Percentiles rank a stretch among this genome's conserved stretches.
Conservation (phyloP, 176 grass and related monocot species). For the Eragrostis curvula region DNA sequence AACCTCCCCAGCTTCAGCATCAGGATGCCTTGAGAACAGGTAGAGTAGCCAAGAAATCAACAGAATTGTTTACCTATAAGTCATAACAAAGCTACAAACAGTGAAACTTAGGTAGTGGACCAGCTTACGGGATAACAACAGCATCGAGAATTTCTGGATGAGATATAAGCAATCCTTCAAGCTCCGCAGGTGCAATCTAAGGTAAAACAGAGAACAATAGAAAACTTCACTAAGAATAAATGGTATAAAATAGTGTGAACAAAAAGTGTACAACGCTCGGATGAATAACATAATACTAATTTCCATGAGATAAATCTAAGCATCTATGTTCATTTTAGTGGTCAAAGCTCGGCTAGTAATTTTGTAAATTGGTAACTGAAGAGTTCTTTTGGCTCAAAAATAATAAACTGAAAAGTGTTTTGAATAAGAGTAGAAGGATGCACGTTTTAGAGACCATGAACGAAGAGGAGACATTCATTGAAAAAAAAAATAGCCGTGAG, state of each 20-base stretch:
- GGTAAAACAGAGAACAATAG: constrained; percentile 16
- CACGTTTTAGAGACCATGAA: too few relatives aligned
- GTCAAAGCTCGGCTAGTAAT: too few relatives aligned
- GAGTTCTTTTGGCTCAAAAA: too few relatives aligned
- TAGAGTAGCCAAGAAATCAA: constrained; percentile 4
- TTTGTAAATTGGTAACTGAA: too few relatives aligned
- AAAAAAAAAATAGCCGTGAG: too few relatives aligned
- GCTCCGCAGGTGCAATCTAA: constrained; percentile 90
- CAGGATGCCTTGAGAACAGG: constrained; percentile 65
- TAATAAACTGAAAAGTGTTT: too few relatives aligned
- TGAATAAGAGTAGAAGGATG: too few relatives aligned
- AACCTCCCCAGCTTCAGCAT: constrained; percentile 93
- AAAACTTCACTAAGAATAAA: background rate
- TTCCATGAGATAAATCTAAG: too few relatives aligned
- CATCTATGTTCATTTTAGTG: too few relatives aligned
- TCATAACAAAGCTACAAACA: background rate
- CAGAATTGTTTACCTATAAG: background rate
- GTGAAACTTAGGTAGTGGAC: background rate
- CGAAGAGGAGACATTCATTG: too few relatives aligned
- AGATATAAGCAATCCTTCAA: constrained; percentile 89
- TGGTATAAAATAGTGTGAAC: background rate
- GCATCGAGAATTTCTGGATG: constrained; percentile 88
- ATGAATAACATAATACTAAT: too few relatives aligned
- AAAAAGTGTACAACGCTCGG: too few relatives aligned
- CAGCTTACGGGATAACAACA: constrained; percentile 95